phyloP scores from a whole-genome alignment of 2,329 filamentous ascomycete species.

The Coniochaeta sp. region DNA sequence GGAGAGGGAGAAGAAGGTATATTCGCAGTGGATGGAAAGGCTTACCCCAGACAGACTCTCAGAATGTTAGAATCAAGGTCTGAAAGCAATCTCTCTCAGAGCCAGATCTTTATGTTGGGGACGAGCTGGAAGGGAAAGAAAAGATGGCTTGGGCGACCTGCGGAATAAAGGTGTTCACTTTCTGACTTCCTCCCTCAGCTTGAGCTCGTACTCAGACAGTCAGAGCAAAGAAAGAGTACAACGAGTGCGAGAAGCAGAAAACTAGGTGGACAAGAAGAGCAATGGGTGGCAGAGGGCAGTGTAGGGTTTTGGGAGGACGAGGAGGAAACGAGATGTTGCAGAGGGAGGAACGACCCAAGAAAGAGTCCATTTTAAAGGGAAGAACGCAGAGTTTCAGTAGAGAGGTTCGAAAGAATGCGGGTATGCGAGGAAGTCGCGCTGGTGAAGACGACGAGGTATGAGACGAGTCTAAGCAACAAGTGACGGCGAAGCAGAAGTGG shows the following conservation, averaged over 20 bases:
- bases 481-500: too few relatives aligned
- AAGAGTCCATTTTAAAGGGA: too few relatives aligned
- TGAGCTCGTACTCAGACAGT: neutral
- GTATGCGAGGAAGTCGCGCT: too few relatives aligned
- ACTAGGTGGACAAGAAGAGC: neutral
- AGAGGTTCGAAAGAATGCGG: too few relatives aligned
- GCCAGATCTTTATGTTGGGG: neutral
- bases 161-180: neutral
- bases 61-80: neutral
- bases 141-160: neutral
- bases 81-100: neutral
- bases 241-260: neutral
- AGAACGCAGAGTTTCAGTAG: too few relatives aligned
- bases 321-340: neutral
- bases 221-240: neutral
- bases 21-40: neutral
- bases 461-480: too few relatives aligned
- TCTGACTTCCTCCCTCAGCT: neutral
- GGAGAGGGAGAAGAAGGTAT: neutral
- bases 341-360: neutral
- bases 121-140: neutral
- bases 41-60: neutral
- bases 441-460: too few relatives aligned
- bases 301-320: neutral
- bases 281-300: neutral